phyloP scores from a whole-genome alignment of 1,139 yeast species.

The Kurtzmaniella quercitrusa region DNA sequence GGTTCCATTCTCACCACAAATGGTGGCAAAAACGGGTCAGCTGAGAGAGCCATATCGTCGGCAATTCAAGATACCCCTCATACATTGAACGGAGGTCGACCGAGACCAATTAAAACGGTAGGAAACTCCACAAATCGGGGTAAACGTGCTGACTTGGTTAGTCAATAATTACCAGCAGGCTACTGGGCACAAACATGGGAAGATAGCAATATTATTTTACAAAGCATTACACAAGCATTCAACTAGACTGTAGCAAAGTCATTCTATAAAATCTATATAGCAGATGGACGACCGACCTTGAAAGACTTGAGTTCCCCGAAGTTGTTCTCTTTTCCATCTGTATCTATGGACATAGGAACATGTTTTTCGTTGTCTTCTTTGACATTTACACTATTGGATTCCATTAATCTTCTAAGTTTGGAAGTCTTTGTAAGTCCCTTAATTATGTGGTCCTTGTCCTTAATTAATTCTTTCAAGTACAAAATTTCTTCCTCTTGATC shows the following conservation, averaged over 20 bases:
- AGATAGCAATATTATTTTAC: not conserved
- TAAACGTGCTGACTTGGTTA: slow-evolving; percentile 28
- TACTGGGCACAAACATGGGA: slow-evolving; percentile 15
- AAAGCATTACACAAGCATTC: too few species aligned
- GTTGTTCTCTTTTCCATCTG: slow-evolving; percentile 6
- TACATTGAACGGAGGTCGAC: not conserved
- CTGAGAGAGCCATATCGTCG: slow-evolving; percentile 24
- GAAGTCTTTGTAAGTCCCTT: slow-evolving; percentile 64
- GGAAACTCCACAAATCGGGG: slow-evolving; percentile 11
- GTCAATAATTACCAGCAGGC: slow-evolving; percentile 20
- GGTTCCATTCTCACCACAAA: slow-evolving; percentile 10
- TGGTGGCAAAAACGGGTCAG: slow-evolving; percentile 1
- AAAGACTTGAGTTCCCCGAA: slow-evolving; percentile 7
- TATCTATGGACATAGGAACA: not conserved
- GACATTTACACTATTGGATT: slow-evolving; percentile 23
- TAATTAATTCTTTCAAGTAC: slow-evolving; percentile 58
- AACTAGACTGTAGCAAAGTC: too few species aligned
- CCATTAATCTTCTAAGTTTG: slow-evolving; percentile 46
- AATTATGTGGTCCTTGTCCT: slow-evolving; percentile 73
- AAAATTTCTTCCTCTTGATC: slow-evolving; percentile 71
- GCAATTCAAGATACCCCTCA: not conserved
- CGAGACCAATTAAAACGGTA: not conserved
- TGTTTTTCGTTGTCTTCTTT: not conserved
- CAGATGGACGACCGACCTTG: slow-evolving; percentile 3
- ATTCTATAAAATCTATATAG: not conserved